Evolutionary conservation across 306 rosid genomes (phyloP).

Genomic region (Biancaea sappan): DNA sequence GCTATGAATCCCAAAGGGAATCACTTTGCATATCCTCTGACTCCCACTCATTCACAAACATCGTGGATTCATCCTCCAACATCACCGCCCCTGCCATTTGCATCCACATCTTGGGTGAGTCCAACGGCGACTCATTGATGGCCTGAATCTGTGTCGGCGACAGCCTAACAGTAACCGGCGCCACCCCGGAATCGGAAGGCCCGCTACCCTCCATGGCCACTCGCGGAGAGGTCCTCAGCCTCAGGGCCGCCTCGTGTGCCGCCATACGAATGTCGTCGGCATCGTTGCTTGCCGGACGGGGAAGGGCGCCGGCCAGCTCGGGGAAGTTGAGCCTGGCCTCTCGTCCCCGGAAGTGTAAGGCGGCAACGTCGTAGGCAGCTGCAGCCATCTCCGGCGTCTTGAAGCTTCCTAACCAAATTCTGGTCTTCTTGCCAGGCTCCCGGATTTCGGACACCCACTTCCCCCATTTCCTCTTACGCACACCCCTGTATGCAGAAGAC

Average conservation of each 20-base stretch:
- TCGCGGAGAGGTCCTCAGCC: constrained; percentile 34
- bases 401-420: constrained; percentile 93
- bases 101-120: constrained; percentile 56
- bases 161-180: constrained; percentile 46
- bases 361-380: constrained; percentile 85
- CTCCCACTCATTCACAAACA: constrained; percentile 39
- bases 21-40: constrained; percentile 44
- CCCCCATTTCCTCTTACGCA: constrained; percentile 95
- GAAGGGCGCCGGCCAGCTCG: constrained; percentile 54
- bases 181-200: neutral
- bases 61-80: constrained; percentile 35
- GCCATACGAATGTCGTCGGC: constrained; percentile 77
- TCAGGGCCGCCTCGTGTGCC: constrained; percentile 79
- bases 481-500: constrained; percentile 73
- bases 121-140: constrained; percentile 56
- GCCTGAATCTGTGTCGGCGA: constrained; percentile 60
- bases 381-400: constrained; percentile 88
- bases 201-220: neutral
- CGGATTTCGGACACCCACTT: constrained; percentile 98
- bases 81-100: constrained; percentile 37
- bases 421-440: constrained; percentile 77
- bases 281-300: constrained; percentile 61
- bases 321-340: constrained; percentile 82
- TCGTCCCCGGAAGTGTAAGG: constrained; percentile 69
- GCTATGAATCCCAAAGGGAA: constrained; percentile 56